Conservation (phyloP, 2,329 filamentous ascomycete species). For the Domatiomyces globalis region DNA sequence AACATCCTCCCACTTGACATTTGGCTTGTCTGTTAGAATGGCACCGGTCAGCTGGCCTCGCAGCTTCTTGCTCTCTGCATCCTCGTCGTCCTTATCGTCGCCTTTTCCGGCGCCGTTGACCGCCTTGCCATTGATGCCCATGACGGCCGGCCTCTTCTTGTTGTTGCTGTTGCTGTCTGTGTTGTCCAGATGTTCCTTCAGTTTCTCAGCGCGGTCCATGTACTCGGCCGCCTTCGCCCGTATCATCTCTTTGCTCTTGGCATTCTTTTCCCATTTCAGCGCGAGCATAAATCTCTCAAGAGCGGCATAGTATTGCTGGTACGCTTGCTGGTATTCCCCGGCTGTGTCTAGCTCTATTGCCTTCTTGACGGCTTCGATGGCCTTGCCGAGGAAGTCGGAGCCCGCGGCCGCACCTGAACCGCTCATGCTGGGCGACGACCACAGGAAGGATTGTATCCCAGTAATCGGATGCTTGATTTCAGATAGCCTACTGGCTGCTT, state of each 20-base stretch:
- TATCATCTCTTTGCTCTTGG: constrained; percentile 93
- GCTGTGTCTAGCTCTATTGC: constrained; percentile 93
- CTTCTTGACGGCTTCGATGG: constrained; percentile 93
- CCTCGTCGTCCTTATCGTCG: constrained; percentile 53
- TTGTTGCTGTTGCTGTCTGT: constrained; percentile 40
- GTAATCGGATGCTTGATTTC: background rate
- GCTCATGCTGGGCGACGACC: background rate
- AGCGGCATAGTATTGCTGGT: constrained; percentile 87
- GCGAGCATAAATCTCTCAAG: constrained; percentile 98
- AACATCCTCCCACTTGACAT: constrained; percentile 96
- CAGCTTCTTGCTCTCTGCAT: constrained; percentile 91
- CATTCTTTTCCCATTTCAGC: constrained; percentile 99
- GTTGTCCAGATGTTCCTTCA: constrained; percentile 77
- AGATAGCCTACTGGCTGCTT: background rate
- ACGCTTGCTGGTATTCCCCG: constrained; percentile 93
- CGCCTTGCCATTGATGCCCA: constrained; percentile 39
- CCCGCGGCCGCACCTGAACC: constrained; percentile 22
- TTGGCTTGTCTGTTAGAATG: constrained; percentile 88
- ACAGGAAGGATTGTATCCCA: background rate
- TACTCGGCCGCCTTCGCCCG: constrained; percentile 89
- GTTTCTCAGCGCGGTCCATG: constrained; percentile 96
- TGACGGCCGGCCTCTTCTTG: constrained; percentile 38
- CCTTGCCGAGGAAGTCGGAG: constrained; percentile 90
- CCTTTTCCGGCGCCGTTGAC: constrained; percentile 40
- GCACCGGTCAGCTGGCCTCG: constrained; percentile 79